Percentiles rank a stretch among this genome's conserved stretches.
These are phyloP conservation scores for Marasmius tenuissimus DNA, from an alignment of 1,284 basidiomycete genomes.

Conservation along the genomic window DNA sequence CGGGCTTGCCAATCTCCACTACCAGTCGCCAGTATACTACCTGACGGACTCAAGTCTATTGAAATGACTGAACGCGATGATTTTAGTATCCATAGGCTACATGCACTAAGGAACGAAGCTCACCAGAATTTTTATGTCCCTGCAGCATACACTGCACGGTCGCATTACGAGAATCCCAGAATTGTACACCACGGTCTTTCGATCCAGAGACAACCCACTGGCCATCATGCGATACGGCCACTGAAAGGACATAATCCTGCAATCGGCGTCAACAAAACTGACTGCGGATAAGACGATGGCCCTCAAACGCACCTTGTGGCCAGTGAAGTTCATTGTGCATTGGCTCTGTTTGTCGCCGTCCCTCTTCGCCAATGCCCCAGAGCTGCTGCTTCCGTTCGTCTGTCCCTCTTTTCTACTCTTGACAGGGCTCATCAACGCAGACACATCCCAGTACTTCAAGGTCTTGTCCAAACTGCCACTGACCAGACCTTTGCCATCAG, in stretches of 20 bases:
- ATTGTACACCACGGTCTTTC: slow-evolving; percentile 87
- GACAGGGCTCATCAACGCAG: slow-evolving; percentile 36
- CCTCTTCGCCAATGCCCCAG: slow-evolving; percentile 20
- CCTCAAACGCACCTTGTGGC: slow-evolving; percentile 72
- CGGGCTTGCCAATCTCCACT: slow-evolving; percentile 85
- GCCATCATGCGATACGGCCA: slow-evolving; percentile 82
- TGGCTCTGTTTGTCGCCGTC: slow-evolving; percentile 34
- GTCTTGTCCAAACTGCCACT: slow-evolving; percentile 88
- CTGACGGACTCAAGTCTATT: slow-evolving; percentile 77
- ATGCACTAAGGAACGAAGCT: too few relatives aligned
- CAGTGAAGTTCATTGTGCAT: slow-evolving; percentile 79
- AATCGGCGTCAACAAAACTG: background rate
- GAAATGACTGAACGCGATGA: slow-evolving; percentile 82
- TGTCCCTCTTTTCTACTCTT: slow-evolving; percentile 42
- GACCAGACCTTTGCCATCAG: slow-evolving; percentile 78
- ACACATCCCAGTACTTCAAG: slow-evolving; percentile 86
- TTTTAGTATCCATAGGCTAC: too few relatives aligned
- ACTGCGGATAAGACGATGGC: slow-evolving; percentile 5
- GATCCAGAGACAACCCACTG: slow-evolving; percentile 89
- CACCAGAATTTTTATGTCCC: slow-evolving; percentile 86
- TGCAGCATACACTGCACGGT: slow-evolving; percentile 83
- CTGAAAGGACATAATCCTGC: slow-evolving; percentile 77
- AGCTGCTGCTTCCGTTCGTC: slow-evolving; percentile 29
- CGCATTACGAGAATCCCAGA: slow-evolving; percentile 81
- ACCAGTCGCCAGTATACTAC: slow-evolving; percentile 80